A percentile compares a stretch with the other conserved stretches of the same genome.
These are phyloP conservation scores for Malassezia equina DNA, from an alignment of 1,284 basidiomycete genomes.

Conservation along the genomic window DNA sequence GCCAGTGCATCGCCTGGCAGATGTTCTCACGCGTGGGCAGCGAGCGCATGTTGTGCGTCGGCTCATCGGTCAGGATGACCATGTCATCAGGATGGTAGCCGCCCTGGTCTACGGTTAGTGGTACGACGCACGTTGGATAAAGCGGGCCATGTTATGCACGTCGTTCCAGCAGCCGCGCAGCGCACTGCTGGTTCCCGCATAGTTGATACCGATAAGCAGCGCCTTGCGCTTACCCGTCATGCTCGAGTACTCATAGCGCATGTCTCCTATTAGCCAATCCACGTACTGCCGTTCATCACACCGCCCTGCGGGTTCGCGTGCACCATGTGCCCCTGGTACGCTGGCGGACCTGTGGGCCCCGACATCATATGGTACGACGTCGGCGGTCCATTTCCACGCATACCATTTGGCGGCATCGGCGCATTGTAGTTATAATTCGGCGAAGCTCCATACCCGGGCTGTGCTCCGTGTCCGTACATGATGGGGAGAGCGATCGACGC, in stretches of 20 bases:
- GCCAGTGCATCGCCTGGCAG: slow-evolving; percentile 46
- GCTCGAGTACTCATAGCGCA: slow-evolving; percentile 40
- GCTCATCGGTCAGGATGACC: slow-evolving; percentile 45
- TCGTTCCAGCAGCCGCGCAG: slow-evolving; percentile 48
- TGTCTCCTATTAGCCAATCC: slow-evolving; percentile 8
- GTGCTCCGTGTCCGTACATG: slow-evolving; percentile 2
- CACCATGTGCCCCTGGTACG: slow-evolving; percentile 28
- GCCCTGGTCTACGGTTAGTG: slow-evolving; percentile 18
- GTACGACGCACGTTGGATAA: slow-evolving; percentile 24
- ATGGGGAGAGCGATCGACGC: not conserved
- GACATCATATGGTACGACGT: slow-evolving; percentile 20
- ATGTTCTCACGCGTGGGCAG: slow-evolving; percentile 47
- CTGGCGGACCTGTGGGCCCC: slow-evolving; percentile 31
- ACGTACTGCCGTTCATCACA: slow-evolving; percentile 28
- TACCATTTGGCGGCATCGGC: slow-evolving; percentile 18
- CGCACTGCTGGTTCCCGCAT: slow-evolving; percentile 32
- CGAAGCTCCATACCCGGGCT: slow-evolving; percentile 12
- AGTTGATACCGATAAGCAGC: slow-evolving; percentile 47
- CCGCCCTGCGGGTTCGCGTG: slow-evolving; percentile 36
- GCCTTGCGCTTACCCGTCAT: slow-evolving; percentile 47
- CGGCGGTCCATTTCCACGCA: slow-evolving; percentile 22
- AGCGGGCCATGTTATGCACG: slow-evolving; percentile 43
- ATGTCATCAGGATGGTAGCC: slow-evolving; percentile 47
- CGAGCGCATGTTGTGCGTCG: slow-evolving; percentile 30
- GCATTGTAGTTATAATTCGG: slow-evolving; percentile 21